Evolutionary conservation across 73 alveolate genomes (phyloP), one percentile per base, ranked within the genome.

Genomic region (Effrenium voratum): DNA sequence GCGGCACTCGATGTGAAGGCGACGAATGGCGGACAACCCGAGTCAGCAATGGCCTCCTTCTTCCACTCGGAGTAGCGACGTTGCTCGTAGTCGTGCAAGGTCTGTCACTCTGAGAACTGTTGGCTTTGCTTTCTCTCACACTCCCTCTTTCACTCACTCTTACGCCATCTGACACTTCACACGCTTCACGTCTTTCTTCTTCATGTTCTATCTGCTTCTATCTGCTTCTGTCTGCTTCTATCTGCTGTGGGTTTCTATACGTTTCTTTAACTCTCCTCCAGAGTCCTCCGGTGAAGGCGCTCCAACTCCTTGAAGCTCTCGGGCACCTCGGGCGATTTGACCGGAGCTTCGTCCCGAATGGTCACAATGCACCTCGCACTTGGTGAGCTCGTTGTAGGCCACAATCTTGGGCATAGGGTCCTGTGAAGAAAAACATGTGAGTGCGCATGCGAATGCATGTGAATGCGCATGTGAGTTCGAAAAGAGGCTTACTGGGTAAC

Each of bases 371-470:
- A 0, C 36, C 28, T 57, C 28, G 34, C 72, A 13, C 19, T 24
- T 32, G 72, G 63, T 43, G 45, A 87, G 84, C 73, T 90, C 97
- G 76, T 90, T 90, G 97, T 75, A 90, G 6, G 97, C 73, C 75
- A 90, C 24, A 55, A 90, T 90, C 97, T 90, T 90, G 38, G 97
- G 97, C 97, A 90, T 90, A 34, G 97, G 97, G 41, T 90, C 97
- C 97, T 88, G n/a, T n/a, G n/a, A n/a, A n/a, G n/a, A n/a, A n/a
- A n/a, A n/a, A n/a, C n/a, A n/a, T n/a, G n/a, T n/a, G n/a, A n/a
- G n/a, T n/a, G n/a, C n/a, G n/a, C n/a, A n/a, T n/a, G n/a, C n/a
- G n/a, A n/a, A n/a, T n/a, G n/a, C n/a, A n/a, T n/a, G n/a, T n/a
- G n/a, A n/a, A n/a, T n/a, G n/a, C n/a, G n/a, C n/a, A n/a, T n/a